A percentile compares a stretch with the other conserved stretches of the same genome.
Conservation (phyloP, 768 basidiomycete genomes). For the Tulasnella sp. region DNA sequence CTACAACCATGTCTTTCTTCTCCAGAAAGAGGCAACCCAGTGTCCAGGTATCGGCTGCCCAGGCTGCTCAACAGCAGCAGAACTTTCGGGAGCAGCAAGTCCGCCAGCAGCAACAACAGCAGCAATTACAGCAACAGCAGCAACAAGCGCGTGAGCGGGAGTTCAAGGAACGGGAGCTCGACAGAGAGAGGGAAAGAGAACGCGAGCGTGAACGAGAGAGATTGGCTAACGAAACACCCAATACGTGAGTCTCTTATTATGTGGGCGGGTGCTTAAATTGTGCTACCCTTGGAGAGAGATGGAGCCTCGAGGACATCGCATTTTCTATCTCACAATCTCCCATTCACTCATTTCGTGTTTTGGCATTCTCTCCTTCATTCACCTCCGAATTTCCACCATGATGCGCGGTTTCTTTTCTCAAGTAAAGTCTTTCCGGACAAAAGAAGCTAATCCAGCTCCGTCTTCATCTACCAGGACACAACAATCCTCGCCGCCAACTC, state of each 20-base stretch:
- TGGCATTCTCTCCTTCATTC: conserved; percentile 7
- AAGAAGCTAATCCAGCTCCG: neutral
- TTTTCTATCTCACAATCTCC: neutral
- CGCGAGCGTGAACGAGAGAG: neutral
- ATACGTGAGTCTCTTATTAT: neutral
- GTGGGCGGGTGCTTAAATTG: neutral
- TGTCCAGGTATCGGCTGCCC: conserved; percentile 32
- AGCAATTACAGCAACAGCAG: conserved; percentile 11
- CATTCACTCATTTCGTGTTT: neutral
- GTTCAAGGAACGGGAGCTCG: neutral
- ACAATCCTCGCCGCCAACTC: neutral
- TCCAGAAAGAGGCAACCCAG: conserved; percentile 64
- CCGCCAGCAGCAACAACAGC: conserved; percentile 22
- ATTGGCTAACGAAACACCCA: neutral
- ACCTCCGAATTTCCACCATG: neutral
- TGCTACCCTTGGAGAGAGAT: too few relatives aligned
- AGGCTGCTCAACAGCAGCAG: conserved; percentile 31
- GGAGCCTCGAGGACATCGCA: conserved; percentile 2
- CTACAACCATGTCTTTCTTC: conserved; percentile 86
- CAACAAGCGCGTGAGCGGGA: conserved; percentile 16
- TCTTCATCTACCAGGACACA: conserved; percentile 19
- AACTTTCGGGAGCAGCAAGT: conserved; percentile 26
- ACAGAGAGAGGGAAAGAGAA: conserved; percentile 7
- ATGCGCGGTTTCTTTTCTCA: neutral
- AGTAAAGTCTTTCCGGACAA: neutral